Conservation (phyloP, 179 eudicot species). For the Camellia oleifera region DNA sequence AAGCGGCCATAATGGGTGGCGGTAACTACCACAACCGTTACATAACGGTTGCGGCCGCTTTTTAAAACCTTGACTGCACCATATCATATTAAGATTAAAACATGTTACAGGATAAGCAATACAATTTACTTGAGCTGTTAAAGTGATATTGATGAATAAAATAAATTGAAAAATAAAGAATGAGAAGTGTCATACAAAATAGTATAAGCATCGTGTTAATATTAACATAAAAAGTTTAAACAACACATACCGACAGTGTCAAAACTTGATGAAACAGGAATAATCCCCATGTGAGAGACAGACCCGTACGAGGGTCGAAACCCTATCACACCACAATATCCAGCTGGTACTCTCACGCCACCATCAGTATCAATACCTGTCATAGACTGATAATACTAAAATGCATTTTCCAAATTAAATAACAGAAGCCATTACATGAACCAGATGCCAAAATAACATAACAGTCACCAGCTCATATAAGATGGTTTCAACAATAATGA, state of each 20-base stretch:
- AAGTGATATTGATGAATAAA: background rate
- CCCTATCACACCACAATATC: constrained; percentile 76
- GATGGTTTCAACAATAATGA: constrained; percentile 1
- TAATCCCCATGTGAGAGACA: constrained; percentile 63
- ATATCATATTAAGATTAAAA: background rate
- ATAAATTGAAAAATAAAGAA: background rate
- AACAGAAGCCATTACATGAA: background rate
- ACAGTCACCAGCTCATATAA: background rate
- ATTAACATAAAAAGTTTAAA: background rate
- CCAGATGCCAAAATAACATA: constrained; percentile 1
- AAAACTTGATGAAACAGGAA: constrained; percentile 80
- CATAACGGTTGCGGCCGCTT: too few relatives aligned
- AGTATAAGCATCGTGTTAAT: background rate
- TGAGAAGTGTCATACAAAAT: too few relatives aligned
- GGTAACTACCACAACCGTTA: too few relatives aligned
- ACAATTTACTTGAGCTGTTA: background rate
- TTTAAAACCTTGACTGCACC: background rate
- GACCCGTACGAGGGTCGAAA: constrained; percentile 79
- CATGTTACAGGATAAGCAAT: background rate
- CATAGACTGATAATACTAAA: background rate
- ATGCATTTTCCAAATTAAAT: constrained; percentile 8
- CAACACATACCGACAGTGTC: constrained; percentile 77
- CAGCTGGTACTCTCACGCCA: constrained; percentile 92
- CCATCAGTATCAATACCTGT: constrained; percentile 91
- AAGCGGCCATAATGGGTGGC: too few relatives aligned